Evolutionary conservation across 495 filamentous ascomycete species (phyloP).

Genomic region (Letharia columbiana): DNA sequence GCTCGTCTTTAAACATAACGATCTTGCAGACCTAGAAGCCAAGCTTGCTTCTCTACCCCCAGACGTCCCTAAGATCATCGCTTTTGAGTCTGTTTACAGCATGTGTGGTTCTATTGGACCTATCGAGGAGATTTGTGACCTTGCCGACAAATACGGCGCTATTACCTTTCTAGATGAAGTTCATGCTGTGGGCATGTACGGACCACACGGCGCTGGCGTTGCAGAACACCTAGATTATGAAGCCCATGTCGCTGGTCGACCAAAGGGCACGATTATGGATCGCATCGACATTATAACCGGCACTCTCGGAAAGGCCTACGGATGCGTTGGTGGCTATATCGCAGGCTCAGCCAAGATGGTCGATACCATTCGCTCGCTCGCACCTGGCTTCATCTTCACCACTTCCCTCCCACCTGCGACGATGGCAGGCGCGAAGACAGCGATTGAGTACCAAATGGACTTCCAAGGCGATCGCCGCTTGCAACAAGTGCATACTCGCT

Average conservation of each 20-base stretch:
- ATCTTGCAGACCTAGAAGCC: conserved; percentile 76
- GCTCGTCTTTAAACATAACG: conserved; percentile 98
- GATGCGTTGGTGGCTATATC: conserved; percentile 96
- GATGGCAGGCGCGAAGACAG: conserved; percentile 87
- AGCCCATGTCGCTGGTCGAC: conserved; percentile 45
- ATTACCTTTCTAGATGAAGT: conserved; percentile 98
- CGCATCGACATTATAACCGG: conserved; percentile 96
- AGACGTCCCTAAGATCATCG: conserved; percentile 90
- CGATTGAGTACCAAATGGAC: conserved; percentile 83
- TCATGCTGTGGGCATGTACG: conserved; percentile 98
- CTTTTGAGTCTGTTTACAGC: conserved; percentile 96
- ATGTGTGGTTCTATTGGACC: conserved; percentile 98
- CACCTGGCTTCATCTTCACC: conserved; percentile 98
- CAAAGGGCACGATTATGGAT: conserved; percentile 82
- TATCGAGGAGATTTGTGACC: conserved; percentile 88
- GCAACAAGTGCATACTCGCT: conserved; percentile 91
- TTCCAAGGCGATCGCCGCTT: conserved; percentile 76
- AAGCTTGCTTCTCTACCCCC: conserved; percentile 82
- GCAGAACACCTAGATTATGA: conserved; percentile 96
- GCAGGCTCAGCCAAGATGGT: conserved; percentile 82
- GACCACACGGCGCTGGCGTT: conserved; percentile 89
- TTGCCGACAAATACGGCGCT: conserved; percentile 95
- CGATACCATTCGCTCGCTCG: conserved; percentile 91
- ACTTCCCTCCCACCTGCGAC: conserved; percentile 91
- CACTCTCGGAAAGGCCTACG: conserved; percentile 94